phyloP scores from a whole-genome alignment of 179 eudicot genomes.

The Silene vulgaris region DNA sequence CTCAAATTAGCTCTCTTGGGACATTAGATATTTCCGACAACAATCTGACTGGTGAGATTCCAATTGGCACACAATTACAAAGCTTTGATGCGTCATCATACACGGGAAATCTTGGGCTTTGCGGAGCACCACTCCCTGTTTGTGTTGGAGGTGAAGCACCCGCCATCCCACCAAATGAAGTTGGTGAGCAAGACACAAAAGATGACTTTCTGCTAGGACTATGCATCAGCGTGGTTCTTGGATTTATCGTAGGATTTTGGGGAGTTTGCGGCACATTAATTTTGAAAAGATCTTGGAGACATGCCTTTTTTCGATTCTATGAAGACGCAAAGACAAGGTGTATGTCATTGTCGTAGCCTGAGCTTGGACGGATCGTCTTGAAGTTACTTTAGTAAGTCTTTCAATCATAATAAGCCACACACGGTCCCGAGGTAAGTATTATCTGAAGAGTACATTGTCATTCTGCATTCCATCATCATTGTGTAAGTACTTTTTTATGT shows the following conservation, averaged over 20 bases:
- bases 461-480: too few species aligned
- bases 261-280: slow-evolving; percentile 23
- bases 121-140: slow-evolving; percentile 23
- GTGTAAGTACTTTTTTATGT: too few species aligned
- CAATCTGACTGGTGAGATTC: slow-evolving; percentile 18
- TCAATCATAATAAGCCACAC: too few species aligned
- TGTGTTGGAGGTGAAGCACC: slow-evolving; percentile 12
- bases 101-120: slow-evolving; percentile 17
- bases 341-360: background rate
- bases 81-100: slow-evolving; percentile 10
- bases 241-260: slow-evolving; percentile 26
- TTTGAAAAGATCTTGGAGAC: slow-evolving; percentile 24
- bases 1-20: background rate
- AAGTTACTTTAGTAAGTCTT: background rate
- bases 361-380: slow-evolving; percentile 3
- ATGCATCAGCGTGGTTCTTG: slow-evolving; percentile 24
- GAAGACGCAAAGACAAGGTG: slow-evolving; percentile 15
- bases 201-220: slow-evolving; percentile 11
- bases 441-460: too few species aligned
- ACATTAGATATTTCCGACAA: slow-evolving; percentile 22
- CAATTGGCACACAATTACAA: slow-evolving; percentile 16
- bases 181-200: background rate
- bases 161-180: background rate
- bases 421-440: too few species aligned
- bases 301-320: slow-evolving; percentile 17